A percentile compares a stretch with the other conserved stretches of the same genome.
Evolutionary conservation across 345 rosid species (phyloP).

Genomic region (Syzygium oleosum): DNA sequence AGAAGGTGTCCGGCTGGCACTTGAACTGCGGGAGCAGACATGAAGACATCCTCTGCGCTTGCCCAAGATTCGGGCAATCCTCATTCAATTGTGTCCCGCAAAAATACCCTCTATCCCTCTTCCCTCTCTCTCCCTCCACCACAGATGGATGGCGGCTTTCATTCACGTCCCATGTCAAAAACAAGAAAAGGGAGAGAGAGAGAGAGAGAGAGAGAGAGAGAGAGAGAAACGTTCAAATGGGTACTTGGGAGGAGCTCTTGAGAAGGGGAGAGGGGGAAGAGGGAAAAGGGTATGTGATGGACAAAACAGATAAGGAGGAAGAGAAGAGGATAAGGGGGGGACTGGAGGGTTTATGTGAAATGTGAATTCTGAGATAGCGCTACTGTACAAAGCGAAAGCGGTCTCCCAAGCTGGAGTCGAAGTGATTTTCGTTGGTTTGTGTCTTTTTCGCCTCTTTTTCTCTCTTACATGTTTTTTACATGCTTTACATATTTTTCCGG

Average conservation of each 20-base stretch:
- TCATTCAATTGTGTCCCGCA: neutral
- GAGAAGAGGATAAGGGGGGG: neutral
- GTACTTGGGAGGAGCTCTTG: neutral
- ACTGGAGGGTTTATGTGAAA: neutral
- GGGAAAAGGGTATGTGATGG: neutral
- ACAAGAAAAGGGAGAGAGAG: neutral
- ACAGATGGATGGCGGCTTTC: neutral
- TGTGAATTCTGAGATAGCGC: neutral
- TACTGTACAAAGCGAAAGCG: neutral
- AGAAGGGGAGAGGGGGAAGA: neutral
- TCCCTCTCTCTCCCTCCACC: neutral
- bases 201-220: neutral
- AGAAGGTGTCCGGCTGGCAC: constrained; percentile 74
- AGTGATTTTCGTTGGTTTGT: neutral
- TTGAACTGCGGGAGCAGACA: constrained; percentile 88
- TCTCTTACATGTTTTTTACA: neutral
- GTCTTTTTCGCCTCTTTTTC: neutral
- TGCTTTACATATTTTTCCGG: neutral
- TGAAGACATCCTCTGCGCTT: constrained; percentile 39
- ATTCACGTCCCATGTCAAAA: neutral
- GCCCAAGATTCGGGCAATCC: neutral
- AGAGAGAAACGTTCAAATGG: neutral
- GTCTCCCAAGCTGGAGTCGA: neutral
- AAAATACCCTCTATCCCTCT: neutral
- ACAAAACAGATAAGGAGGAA: neutral